Base-by-base conservation (phyloP, 306 rosid species). In the Prunus davidiana region DNA sequence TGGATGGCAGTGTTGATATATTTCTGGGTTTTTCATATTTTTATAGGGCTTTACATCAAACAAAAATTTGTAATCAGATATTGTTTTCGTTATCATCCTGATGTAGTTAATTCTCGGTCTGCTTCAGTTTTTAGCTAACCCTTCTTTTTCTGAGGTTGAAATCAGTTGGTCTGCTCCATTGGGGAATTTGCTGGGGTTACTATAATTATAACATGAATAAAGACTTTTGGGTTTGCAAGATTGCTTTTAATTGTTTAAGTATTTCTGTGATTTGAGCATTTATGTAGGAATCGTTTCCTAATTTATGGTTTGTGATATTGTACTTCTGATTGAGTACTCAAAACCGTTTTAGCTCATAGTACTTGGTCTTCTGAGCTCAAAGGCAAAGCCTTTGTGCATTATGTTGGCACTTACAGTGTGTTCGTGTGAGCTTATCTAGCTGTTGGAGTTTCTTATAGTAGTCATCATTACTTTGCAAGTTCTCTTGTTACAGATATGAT, bases 1-100 rank as follows among this genome's bases (percentile, higher is more conserved):
- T 43, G 22, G 38, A 16, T 41, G 80, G 14, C 67, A 15, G 62
- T 57, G 79, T 38, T 79, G 41, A 18, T 76, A 5, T 9, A 72
- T 25, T 78, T 32, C 61, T 64, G 75, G 77, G 81, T 71, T 76
- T 77, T 43, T 69, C 30, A 14, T 66, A 3, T 57, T 64, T 22
- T 67, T 46, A 63, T 74, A 6, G 45, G 67, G 81, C 38, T 75
- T 41, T 76, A 5, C 24, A 49, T 8, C 65, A 15, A n/a, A 68
- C 50, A 8, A 34, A 57, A 76, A 43, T 38, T 66, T 72, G 74
- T 61, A 22, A 73, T 69, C 50, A 11, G 74, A 72, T 65, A 49
- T 71, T 11, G 8, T 25, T 56, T 69, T 25, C 30, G 47, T 32
- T 57, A 15, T 73, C 43, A 27, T 61, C 70, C 11, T 64, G 34